Base-by-base conservation (phyloP, 2,329 filamentous ascomycete genomes). In the Ophiocordyceps australis region DNA sequence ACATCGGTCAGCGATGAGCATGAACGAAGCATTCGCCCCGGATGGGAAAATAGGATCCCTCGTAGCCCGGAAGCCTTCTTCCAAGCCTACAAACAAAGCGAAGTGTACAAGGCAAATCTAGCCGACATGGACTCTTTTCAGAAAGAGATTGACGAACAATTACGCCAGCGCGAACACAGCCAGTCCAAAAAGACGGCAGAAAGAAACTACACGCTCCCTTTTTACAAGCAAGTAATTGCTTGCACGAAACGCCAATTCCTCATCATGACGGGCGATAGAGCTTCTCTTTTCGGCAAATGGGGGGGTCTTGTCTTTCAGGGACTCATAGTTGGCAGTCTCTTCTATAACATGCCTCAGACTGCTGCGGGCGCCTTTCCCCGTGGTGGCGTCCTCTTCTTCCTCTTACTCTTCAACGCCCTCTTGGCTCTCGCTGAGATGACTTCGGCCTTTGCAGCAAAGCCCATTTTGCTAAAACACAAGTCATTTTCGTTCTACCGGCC, bases 251-350 rank as follows among this genome's bases (percentile, higher is more conserved):
- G 82, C 12, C 79, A 91, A 44, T 75, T 83, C 38, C 81, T 79
- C 69, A 62, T 91, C 17, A 65, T 83, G 16, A 65, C 67, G 42
- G 80, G 81, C 21, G 79, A 91, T 46, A 71, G 61, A 28, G 72
- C 72, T 0, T 78, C 78, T 0, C 57, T 89, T 1, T 74, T 74
- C 40, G 86, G 78, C 14, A 89, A 89, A 42, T 65, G 77, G 40
- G 77, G 82, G 42, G 81, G 82, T 36, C 74, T 85, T 29, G 47
- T 89, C 23, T 67, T 76, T 30, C 79, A 82, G 40, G 58, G 52
- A 2, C 59, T 91, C 9, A 80, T 91, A 32, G 74, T 86, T 25
- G 77, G 78, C 1, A 80, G 74, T 4, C 56, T 89, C 5, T 91
- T 91, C 52, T 81, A 77, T 38, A 69, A 80, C 34, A 50, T 81